Percentiles rank a stretch among this genome's conserved stretches.
Evolutionary conservation across 768 basidiomycete genomes (phyloP).

Genomic region (Nevesoporus exiguus): DNA sequence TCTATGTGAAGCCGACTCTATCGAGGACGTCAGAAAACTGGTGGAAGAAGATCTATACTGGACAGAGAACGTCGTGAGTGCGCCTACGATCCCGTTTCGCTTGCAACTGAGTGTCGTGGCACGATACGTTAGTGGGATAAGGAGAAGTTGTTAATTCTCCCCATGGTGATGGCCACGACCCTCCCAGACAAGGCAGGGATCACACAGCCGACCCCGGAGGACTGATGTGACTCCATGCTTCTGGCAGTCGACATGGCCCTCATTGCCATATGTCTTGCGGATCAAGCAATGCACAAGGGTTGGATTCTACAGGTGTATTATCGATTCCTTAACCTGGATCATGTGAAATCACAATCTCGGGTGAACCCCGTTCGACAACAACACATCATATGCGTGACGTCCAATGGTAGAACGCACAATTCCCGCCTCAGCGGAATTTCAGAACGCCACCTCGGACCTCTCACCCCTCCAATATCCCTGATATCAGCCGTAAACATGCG

Average conservation of each 20-base stretch:
- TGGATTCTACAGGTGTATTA: neutral
- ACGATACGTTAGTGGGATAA: constrained; percentile 48
- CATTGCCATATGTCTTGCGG: neutral
- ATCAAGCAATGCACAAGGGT: constrained; percentile 5
- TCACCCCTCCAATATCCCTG: constrained; percentile 5
- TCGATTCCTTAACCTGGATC: neutral
- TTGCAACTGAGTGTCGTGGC: neutral
- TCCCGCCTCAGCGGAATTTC: neutral
- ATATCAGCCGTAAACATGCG: neutral
- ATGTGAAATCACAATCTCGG: neutral
- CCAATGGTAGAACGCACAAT: neutral
- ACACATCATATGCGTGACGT: neutral
- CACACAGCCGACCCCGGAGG: constrained; percentile 23
- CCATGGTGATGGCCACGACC: constrained; percentile 40
- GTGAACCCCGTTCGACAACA: neutral
- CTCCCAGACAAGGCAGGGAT: constrained; percentile 24
- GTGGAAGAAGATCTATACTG: constrained; percentile 45
- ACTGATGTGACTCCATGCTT: constrained; percentile 6
- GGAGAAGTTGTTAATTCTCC: constrained; percentile 49
- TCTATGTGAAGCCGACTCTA: constrained; percentile 49
- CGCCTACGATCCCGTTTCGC: neutral
- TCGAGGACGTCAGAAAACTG: constrained; percentile 43
- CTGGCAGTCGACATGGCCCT: neutral
- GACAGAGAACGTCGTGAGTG: constrained; percentile 40
- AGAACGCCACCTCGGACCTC: neutral